A percentile compares a stretch with the other conserved stretches of the same genome.
phyloP scores from a whole-genome alignment of 2,329 filamentous ascomycete species.

The Diplodia mutila region DNA sequence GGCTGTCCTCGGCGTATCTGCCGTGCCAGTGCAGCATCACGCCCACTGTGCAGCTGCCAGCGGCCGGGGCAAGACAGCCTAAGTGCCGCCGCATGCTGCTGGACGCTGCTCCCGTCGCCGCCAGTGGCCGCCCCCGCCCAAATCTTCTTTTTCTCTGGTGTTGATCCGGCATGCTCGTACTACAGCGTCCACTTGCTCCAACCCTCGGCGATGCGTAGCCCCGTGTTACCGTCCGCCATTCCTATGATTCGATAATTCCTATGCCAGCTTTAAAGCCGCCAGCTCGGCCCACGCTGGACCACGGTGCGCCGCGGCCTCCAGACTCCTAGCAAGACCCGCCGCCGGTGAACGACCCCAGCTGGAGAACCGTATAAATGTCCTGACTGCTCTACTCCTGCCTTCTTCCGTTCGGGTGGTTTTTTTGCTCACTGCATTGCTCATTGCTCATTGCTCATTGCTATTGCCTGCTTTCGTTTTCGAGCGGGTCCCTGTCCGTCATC shows the following conservation, averaged over 20 bases:
- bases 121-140: background rate
- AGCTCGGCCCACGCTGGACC: background rate
- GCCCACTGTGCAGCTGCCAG: background rate
- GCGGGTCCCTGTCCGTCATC: background rate
- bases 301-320: background rate
- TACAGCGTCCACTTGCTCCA: slow-evolving; percentile 7
- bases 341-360: background rate
- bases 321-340: background rate
- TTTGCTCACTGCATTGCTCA: too few species aligned
- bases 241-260: background rate
- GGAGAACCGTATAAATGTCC: background rate
- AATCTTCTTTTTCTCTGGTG: slow-evolving; percentile 9
- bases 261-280: slow-evolving; percentile 15
- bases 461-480: background rate
- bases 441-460: slow-evolving; percentile 14
- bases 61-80: background rate
- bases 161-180: slow-evolving; percentile 19
- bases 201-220: background rate
- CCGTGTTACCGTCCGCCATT: slow-evolving; percentile 10
- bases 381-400: background rate
- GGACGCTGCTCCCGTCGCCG: background rate
- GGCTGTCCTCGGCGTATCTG: slow-evolving; percentile 3
- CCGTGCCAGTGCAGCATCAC: slow-evolving; percentile 10
- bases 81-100: background rate
- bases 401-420: slow-evolving; percentile 5